Base-by-base conservation (phyloP, 129 eudicot genomes). In the Glebionis coronaria region DNA sequence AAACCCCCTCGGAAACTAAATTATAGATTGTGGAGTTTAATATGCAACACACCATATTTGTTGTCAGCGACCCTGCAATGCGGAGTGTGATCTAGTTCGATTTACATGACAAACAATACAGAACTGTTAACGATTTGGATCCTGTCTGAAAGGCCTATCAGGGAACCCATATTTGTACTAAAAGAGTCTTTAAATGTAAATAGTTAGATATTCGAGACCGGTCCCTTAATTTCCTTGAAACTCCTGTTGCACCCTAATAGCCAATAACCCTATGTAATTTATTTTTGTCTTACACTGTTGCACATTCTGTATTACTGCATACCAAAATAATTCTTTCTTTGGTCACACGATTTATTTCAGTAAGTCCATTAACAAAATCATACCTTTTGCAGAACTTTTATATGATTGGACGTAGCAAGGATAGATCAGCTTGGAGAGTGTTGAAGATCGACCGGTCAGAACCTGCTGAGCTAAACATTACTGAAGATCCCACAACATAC, bases 361-460 rank as follows among this genome's bases (percentile, higher is more conserved):
- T 19, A 4, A 23, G 28, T 40, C 11, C 27, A 72, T 50, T 54
- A 16, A 51, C 69, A 13, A 31, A 20, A 68, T 64, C 54, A 14
- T 72, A 66, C 21, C 56, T 6, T 79, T 51, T 68, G 55, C 84
- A 94, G 99, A 79, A 89, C 74, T 94, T 89, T 52, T 94, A 94
- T 65, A 90, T 94, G 95, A 73, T 94, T 47, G 99, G 97, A 71
- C 73, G 89, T 44, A 86, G 89, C 73, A 84, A 87, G 73, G 71
- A 70, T 38, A 82, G 83, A 83, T 78, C 82, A 10, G 53, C 58
- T 21, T 85, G 93, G 90, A 84, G 88, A 78, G 93, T 94, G 40
- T 79, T 94, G 58, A 94, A 89, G 85, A 87, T 93, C 50, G 85
- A 80, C 81, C 82, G 99, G 70, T 89, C 67, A 68, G 97, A 86